Conservation (phyloP, 257 asterid genomes). For the Nicotiana benthamiana region DNA sequence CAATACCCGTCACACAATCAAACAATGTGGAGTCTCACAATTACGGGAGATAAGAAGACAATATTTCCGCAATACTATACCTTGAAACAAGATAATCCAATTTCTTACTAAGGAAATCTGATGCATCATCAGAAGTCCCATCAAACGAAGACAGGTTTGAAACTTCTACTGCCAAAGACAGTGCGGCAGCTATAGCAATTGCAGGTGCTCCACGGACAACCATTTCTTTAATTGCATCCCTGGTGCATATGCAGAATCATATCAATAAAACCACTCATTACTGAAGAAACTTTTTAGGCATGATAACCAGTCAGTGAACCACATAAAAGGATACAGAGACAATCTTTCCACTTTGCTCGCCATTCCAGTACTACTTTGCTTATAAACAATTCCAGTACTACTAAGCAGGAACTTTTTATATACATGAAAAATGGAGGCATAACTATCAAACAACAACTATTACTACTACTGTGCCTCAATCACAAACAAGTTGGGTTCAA, state of each 20-base stretch:
- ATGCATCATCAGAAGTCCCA: constrained; percentile 64
- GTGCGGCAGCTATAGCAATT: constrained; percentile 93
- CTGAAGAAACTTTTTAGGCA: not conserved
- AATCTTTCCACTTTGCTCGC: not conserved
- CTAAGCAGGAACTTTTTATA: not conserved
- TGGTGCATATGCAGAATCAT: constrained; percentile 14
- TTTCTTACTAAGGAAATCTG: constrained; percentile 45
- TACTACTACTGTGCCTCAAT: no score
- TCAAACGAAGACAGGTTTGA: constrained; percentile 39
- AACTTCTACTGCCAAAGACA: constrained; percentile 85
- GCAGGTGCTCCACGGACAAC: constrained; percentile 99
- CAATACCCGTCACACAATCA: not conserved
- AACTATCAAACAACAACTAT: not conserved
- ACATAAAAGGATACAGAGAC: not conserved
- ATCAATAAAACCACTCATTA: not conserved
- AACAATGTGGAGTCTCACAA: not conserved
- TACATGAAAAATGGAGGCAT: not conserved
- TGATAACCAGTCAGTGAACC: not conserved
- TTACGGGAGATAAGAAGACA: not conserved
- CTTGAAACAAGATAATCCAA: constrained; percentile 88
- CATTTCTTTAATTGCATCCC: constrained; percentile 90
- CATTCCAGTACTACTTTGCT: not conserved
- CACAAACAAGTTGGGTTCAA: no score
- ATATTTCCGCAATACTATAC: constrained; percentile 21
- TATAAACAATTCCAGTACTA: not conserved